A percentile compares a stretch with the other conserved stretches of the same genome.
These are phyloP conservation scores for Neoboletus subvelutipes DNA, from an alignment of 768 basidiomycete genomes.

Conservation along the genomic window DNA sequence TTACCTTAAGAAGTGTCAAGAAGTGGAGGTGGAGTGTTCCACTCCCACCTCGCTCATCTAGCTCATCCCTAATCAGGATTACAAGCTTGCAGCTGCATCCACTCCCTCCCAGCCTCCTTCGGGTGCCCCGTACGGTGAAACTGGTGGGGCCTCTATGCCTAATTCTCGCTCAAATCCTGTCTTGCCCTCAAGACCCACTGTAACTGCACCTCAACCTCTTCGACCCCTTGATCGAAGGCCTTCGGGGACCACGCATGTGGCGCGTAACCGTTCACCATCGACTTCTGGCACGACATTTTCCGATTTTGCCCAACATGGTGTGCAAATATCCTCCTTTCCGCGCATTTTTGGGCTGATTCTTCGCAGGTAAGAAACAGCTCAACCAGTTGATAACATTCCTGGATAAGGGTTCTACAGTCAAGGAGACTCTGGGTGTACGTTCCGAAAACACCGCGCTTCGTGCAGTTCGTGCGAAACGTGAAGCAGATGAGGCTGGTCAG, in stretches of 20 bases:
- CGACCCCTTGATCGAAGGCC: slow-evolving; percentile 74
- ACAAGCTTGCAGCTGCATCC: slow-evolving; percentile 49
- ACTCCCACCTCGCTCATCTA: slow-evolving; percentile 2
- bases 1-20: slow-evolving; percentile 83
- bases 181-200: slow-evolving; percentile 49
- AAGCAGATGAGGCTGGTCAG: slow-evolving; percentile 87
- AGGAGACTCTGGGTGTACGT: slow-evolving; percentile 57
- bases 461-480: slow-evolving; percentile 79
- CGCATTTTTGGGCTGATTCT: neutral
- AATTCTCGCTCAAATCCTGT: slow-evolving; percentile 47
- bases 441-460: slow-evolving; percentile 66
- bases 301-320: slow-evolving; percentile 84
- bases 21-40: slow-evolving; percentile 66
- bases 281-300: slow-evolving; percentile 78
- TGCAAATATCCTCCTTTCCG: neutral
- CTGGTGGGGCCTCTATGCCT: slow-evolving; percentile 28
- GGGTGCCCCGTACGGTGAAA: slow-evolving; percentile 36
- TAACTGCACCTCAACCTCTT: slow-evolving; percentile 72
- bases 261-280: slow-evolving; percentile 76
- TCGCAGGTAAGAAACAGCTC: slow-evolving; percentile 76
- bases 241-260: slow-evolving; percentile 52
- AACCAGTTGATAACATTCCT: slow-evolving; percentile 85
- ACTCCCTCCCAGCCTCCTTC: slow-evolving; percentile 29
- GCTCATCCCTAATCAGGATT: slow-evolving; percentile 48
- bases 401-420: slow-evolving; percentile 69